Evolutionary conservation across 225 moss, liverwort and hornwort genomes (phyloP).

Genomic region (Sphagnum contortum): DNA sequence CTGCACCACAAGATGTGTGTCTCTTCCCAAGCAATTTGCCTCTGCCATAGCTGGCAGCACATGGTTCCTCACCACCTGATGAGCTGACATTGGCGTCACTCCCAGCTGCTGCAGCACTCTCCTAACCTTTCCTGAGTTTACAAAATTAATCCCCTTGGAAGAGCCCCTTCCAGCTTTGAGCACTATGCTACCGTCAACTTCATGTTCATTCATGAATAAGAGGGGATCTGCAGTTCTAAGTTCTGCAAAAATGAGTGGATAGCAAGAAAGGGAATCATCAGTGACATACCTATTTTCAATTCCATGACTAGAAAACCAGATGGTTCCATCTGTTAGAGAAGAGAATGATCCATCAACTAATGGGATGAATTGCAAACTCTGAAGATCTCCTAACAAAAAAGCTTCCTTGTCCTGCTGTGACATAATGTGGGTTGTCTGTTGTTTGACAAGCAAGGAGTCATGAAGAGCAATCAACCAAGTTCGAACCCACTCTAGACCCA

Average conservation of each 20-base stretch:
- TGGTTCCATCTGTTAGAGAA: constrained; percentile 53
- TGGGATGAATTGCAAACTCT: constrained; percentile 55
- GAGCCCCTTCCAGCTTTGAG: too few relatives aligned
- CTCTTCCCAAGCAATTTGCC: constrained; percentile 32
- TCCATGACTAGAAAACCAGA: constrained; percentile 64
- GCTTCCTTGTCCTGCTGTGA: constrained; percentile 17
- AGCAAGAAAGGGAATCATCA: constrained; percentile 34
- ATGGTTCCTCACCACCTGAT: constrained; percentile 76
- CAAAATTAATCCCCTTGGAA: constrained; percentile 6
- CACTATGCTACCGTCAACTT: constrained; percentile 14
- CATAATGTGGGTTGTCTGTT: constrained; percentile 17
- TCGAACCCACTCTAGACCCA: constrained; percentile 59
- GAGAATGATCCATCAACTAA: constrained; percentile 53
- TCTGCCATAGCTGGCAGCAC: constrained; percentile 64
- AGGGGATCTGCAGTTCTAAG: constrained; percentile 59
- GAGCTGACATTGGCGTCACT: constrained; percentile 65
- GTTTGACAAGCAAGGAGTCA: constrained; percentile 57
- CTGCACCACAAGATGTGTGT: constrained; percentile 48
- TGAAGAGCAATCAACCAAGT: constrained; percentile 72
- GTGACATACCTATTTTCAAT: constrained; percentile 26
- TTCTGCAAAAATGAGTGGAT: constrained; percentile 55
- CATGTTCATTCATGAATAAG: constrained; percentile 23
- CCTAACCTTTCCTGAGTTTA: constrained; percentile 32
- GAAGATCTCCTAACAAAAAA: constrained; percentile 36
- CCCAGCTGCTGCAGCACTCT: constrained; percentile 62